Base-by-base conservation (phyloP, 2,329 filamentous ascomycete species). In the Penicillium rolfsii region DNA sequence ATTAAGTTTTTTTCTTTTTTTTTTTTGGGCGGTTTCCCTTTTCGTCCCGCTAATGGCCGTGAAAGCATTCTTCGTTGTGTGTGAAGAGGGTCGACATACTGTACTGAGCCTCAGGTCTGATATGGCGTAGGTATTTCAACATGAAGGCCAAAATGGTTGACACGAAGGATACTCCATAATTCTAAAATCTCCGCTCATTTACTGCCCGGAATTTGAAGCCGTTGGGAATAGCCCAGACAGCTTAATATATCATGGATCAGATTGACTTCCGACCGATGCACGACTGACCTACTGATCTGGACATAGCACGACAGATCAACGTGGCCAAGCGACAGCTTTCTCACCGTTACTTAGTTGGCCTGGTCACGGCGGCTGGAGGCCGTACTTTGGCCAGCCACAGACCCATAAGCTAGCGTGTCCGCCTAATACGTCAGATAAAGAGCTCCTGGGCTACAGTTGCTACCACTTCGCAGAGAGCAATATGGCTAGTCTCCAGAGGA, bases 1-100 rank as follows among this genome's bases (percentile, higher is more conserved):
- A 41, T 38, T 62, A 57, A 53, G 49, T 63, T 67, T 52, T 57
- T 33, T 33, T 58, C 41, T 53, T 45, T n/a, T 28, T 55, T 12
- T 45, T 11, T 24, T 56, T 22, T 22, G 19, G 19, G 19, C 19
- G 19, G 19, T 22, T 22, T 22, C 19, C 19, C 19, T 22, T 22
- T 22, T 22, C 19, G 19, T 22, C 19, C 53, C 53, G 8, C 43
- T 24, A 28, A 52, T 9, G 16, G 48, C 16, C 30, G 19, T 24
- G 35, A 22, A 52, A 22, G 30, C 48, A 50, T 35, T 30, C 46
- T 35, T 14, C 11, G 19, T 52, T 52, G 33, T 41, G 40, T 8
- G 19, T 41, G n/a, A 43, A 43, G 2, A 43, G 8, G 46, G 46
- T 49, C 24, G 33, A 22, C 46, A 28, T 35, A 5, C 33, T 12